phyloP scores from a whole-genome alignment of 2,329 filamentous ascomycete species.

The Nigrograna mackinnonii region DNA sequence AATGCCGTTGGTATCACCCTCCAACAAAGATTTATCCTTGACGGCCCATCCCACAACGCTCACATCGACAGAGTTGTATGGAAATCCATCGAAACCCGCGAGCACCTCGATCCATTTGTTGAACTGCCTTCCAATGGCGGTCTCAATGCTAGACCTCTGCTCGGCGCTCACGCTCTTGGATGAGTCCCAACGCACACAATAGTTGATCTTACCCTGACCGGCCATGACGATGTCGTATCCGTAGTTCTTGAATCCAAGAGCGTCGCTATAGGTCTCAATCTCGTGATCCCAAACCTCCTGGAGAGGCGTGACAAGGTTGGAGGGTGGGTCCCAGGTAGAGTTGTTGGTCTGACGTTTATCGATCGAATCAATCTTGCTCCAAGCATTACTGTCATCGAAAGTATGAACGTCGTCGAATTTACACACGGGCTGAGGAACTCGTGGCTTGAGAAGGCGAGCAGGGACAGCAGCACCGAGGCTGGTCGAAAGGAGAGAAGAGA shows the following conservation, averaged over 20 bases:
- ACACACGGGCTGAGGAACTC: constrained; percentile 18
- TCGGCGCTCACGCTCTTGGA: constrained; percentile 39
- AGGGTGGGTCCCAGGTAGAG: constrained; percentile 27
- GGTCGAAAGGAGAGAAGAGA: constrained; percentile 18
- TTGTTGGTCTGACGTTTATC: constrained; percentile 19
- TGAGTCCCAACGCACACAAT: constrained; percentile 53
- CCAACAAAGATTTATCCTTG: constrained; percentile 39
- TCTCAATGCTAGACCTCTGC: constrained; percentile 43
- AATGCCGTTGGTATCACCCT: constrained; percentile 40
- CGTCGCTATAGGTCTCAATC: constrained; percentile 20
- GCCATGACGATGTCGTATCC: constrained; percentile 34
- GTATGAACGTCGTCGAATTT: constrained; percentile 15
- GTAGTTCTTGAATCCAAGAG: constrained; percentile 33
- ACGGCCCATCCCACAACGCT: constrained; percentile 52
- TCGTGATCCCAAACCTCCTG: constrained; percentile 29
- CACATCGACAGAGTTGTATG: constrained; percentile 44
- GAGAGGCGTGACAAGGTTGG: constrained; percentile 24
- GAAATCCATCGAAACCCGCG: constrained; percentile 50
- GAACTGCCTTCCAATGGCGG: constrained; percentile 40
- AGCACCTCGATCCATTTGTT: constrained; percentile 49
- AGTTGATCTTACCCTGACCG: constrained; percentile 40
- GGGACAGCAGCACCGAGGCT: constrained; percentile 15
- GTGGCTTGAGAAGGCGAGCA: constrained; percentile 13
- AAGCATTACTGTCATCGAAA: constrained; percentile 15
- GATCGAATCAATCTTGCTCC: constrained; percentile 7